Base-by-base conservation (phyloP, 2,329 filamentous ascomycete genomes). In the Trichoderma sp. region DNA sequence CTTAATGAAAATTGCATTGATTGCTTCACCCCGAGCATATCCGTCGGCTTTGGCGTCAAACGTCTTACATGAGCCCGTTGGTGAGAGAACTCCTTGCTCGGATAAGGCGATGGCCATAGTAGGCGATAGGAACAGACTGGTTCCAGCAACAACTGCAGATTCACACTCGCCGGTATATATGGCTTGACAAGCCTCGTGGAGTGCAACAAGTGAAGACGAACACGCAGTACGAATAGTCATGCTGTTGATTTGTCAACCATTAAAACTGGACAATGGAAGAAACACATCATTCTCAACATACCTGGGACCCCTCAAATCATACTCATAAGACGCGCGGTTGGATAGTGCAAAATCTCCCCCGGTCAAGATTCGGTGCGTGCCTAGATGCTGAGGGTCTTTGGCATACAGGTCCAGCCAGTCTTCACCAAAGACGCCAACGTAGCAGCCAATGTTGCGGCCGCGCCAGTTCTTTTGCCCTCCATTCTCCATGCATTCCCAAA, bases 11-110 rank as follows among this genome's bases (percentile, higher is more conserved):
- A 88, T 70, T 7, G 81, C 78, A 3, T 77, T 82, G 15, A 84
- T 75, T 6, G 83, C 87, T 73, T 89, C 87, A 2, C 84, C 86
- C 6, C 86, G 81, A 0, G 80, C 85, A 71, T 87, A 89, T 0
- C 87, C 87, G 68, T 86, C 80, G 0, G 85, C 87, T 8, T 79
- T 76, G 3, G 80, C 77, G 56, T 86, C 84, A 72, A 84, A 86
- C 1, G 79, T 78, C 63, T 79, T 76, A 58, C 77, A 76, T 32
- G 79, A 72, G 32, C 79, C 81, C 1, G 78, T 75, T 1, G 78
- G 75, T 3, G 80, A 81, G 5, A 85, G 74, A 0, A 84, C 77
- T 1, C 81, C 80, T 39, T 82, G 77, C 43, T 81, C 77, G 3
- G 77, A 76, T 76, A 83, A 78, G 21, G 74, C 73, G 0, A 75